These are phyloP conservation scores for Mycena indigotica DNA, from an alignment of 768 basidiomycete species.

Conservation along the genomic window DNA sequence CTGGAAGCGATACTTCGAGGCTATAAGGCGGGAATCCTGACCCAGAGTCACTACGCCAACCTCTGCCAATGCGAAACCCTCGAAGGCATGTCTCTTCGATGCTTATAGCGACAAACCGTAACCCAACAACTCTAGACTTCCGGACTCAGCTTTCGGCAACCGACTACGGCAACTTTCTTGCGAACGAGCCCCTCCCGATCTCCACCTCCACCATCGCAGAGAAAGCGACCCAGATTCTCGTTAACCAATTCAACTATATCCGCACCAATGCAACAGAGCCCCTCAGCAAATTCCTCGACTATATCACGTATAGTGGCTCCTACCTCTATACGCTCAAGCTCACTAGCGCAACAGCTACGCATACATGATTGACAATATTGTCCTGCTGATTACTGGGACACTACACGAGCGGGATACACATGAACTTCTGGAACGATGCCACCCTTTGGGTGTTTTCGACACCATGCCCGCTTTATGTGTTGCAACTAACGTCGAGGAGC, in stretches of 20 bases:
- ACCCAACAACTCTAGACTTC: constrained; percentile 63
- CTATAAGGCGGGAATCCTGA: constrained; percentile 91
- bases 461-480: constrained; percentile 99
- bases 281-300: constrained; percentile 90
- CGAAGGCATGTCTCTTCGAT: constrained; percentile 63
- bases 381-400: constrained; percentile 95
- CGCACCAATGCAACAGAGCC: constrained; percentile 90
- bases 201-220: constrained; percentile 96
- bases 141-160: constrained; percentile 93
- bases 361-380: constrained; percentile 99
- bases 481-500: constrained; percentile 96
- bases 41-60: constrained; percentile 88
- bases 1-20: constrained; percentile 85
- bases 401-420: constrained; percentile 97
- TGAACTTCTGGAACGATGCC: constrained; percentile 94
- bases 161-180: constrained; percentile 97
- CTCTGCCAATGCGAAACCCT: constrained; percentile 96
- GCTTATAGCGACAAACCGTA: background rate
- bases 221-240: constrained; percentile 91
- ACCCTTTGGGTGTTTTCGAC: constrained; percentile 95
- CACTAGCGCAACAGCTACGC: constrained; percentile 65
- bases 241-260: constrained; percentile 96
- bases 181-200: constrained; percentile 92
- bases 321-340: constrained; percentile 9
- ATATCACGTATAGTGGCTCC: constrained; percentile 80